Evolutionary conservation across 306 rosid genomes (phyloP), one percentile per base, ranked within the genome.

Genomic region (Acacia acuminata): DNA sequence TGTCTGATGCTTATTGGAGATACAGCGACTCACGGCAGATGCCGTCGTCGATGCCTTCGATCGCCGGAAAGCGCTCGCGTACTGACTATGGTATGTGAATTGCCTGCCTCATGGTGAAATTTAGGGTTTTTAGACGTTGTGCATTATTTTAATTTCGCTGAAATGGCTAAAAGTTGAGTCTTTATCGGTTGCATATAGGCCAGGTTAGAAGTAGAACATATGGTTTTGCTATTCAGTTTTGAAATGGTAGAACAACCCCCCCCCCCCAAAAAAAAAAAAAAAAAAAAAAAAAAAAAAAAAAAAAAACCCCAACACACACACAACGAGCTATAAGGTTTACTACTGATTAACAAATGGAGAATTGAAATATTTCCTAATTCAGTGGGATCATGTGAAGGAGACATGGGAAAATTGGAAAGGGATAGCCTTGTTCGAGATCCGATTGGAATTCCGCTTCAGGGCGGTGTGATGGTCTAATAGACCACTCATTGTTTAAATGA

Each of bases 1-100:
- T 95, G 99, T 91, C 98, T 45, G 97, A 95, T 83, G 90, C 88
- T 65, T 93, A 93, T 45, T 93, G 99, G 99, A 90, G 98, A 91
- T 95, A 95, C 87, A 80, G 88, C 80, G 98, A 95, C 15, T 51
- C 96, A 15, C 94, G 94, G 50, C 93, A 88, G 73, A 86, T 84
- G 8, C 92, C 91, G 5, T 79, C 90, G 79, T 87, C 86, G 77
- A 79, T 91, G 61, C 45, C 92, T 69, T 30, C 92, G 58, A 55
- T 90, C 81, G 83, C 87, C 78, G 98, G 90, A 8, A 95, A 95
- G 85, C 98, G 99, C 67, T 73, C 98, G 16, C 99, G 99, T 77
- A 16, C 93, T 66, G 99, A 93, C 47, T 90, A 81, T 82, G 99
- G 99, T 95, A 89, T 17, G 45, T 10, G 22, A 64, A 44, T 16